Evolutionary conservation across 2,329 filamentous ascomycete genomes (phyloP), one percentile per base, ranked within the genome.

Genomic region (Ophiostoma fasciatum): DNA sequence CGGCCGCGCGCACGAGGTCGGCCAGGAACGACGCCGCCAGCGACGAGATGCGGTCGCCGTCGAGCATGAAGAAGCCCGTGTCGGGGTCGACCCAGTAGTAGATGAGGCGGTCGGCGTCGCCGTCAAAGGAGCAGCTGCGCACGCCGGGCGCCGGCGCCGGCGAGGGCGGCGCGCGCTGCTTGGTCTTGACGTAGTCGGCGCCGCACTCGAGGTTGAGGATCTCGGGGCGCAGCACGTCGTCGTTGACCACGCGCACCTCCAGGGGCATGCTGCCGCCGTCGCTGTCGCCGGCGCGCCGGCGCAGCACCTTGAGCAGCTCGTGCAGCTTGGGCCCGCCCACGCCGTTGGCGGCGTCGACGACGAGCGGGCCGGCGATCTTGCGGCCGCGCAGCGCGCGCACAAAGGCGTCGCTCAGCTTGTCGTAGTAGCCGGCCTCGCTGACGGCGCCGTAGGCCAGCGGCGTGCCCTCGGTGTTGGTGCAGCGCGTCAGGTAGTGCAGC

Each of bases 181-280:
- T 84, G 14, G 90, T 96, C 66, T 98, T 98, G 59, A 98, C 90
- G 49, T 75, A 96, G 60, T 98, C 90, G 52, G 90, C 90, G 57
- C 90, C 90, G 52, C 82, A 93, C 75, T 92, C 83, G 21, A 82
- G 72, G 59, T 98, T 98, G 47, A 98, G 65, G 37, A 79, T 72
- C 53, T 94, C 85, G 4, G 88, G 82, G 45, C 85, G 81, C 48
- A 94, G 73, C 21, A 94, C 83, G 55, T 94, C 82, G 56, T 96
- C 87, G 50, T 96, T 96, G 58, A 88, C 73, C 35, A 96, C 72
- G 55, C 79, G 83, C 60, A 93, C 78, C n/a, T n/a, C n/a, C n/a
- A n/a, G n/a, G n/a, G n/a, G n/a, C n/a, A n/a, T n/a, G n/a, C n/a
- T n/a, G n/a, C n/a, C n/a, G n/a, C n/a, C n/a, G 38, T 93, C 74